Evolutionary conservation across 805 yeast species (phyloP), one percentile per base, ranked within the genome.

Genomic region (Komagataella populi): DNA sequence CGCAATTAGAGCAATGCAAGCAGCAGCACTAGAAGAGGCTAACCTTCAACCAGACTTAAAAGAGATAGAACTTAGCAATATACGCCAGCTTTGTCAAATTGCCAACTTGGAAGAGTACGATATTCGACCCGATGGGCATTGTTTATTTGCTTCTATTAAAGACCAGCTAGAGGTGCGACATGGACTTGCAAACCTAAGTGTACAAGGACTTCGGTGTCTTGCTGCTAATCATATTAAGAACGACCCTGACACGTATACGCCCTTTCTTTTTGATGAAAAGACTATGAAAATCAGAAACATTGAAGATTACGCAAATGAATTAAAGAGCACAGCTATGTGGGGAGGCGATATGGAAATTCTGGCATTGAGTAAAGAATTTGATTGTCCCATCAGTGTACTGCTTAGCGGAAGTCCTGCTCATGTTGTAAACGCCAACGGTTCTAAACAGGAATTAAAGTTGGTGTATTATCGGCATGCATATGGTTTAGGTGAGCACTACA

Each of bases 401-500:
- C 80, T 85, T 72, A 84, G 88, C 48, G 95, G 95, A 0, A 76
- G 87, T 45, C 76, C 89, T 4, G 74, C 83, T 2, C 70, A 84
- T 56, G 64, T 59, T 44, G 77, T 87, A 52, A 85, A 87, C 58
- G 87, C 79, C 55, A 72, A 70, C 0, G 84, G 77, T 1, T 57
- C 60, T 2, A 70, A 70, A 20, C 78, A 79, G 2, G 81, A 72
- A 57, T 68, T 91, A 57, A 78, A 78, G 55, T 61, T 91, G 53
- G 96, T 87, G 0, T 91, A 82, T 62, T 91, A 87, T 65, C 84
- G 83, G 64, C 93, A 89, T 62, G 77, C 80, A 14, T 91, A 80
- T 63, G 93, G 96, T 0, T 73, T 91, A 22, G 99, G 99, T 23
- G 98, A 90, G 67, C 99, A 91, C 68, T 91, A 91, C 66, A 91